These are phyloP conservation scores for Mycena kentingensis DNA, from an alignment of 768 basidiomycete species.

Conservation along the genomic window DNA sequence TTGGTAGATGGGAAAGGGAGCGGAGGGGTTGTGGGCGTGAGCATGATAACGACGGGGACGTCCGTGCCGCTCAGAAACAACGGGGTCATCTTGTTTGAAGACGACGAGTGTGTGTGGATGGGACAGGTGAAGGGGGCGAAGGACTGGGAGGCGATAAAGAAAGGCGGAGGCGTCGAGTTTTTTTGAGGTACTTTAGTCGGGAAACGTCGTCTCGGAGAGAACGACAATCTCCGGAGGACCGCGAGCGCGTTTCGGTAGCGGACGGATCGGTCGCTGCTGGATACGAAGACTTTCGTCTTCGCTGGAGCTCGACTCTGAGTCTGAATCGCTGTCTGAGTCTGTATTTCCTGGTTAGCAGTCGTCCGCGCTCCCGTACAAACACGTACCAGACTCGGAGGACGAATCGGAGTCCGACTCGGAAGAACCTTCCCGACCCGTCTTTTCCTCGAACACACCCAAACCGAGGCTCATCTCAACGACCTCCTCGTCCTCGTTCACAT, in stretches of 20 bases:
- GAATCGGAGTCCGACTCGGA: neutral
- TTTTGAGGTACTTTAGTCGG: no score
- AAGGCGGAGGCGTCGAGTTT: no score
- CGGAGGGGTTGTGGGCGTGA: no score
- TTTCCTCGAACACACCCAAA: slow-evolving; percentile 42
- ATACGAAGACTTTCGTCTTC: neutral
- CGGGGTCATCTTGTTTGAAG: no score
- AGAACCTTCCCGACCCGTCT: neutral
- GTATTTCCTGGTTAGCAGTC: neutral
- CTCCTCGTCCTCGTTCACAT: slow-evolving; percentile 35
- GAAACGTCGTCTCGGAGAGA: neutral
- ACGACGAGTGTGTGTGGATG: no score
- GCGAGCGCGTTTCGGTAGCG: neutral
- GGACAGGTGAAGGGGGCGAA: no score
- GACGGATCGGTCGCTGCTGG: neutral
- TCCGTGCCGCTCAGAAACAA: no score
- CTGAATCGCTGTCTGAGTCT: neutral
- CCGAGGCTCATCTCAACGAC: slow-evolving; percentile 53
- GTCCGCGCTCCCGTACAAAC: no score
- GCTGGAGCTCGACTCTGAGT: neutral
- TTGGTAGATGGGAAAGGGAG: no score
- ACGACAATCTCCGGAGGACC: neutral
- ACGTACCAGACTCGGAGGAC: no score
- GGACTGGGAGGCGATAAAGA: no score
- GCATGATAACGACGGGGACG: no score